Evolutionary conservation across 2,329 filamentous ascomycete species (phyloP).

Genomic region (Myriosclerotinia curreyana): DNA sequence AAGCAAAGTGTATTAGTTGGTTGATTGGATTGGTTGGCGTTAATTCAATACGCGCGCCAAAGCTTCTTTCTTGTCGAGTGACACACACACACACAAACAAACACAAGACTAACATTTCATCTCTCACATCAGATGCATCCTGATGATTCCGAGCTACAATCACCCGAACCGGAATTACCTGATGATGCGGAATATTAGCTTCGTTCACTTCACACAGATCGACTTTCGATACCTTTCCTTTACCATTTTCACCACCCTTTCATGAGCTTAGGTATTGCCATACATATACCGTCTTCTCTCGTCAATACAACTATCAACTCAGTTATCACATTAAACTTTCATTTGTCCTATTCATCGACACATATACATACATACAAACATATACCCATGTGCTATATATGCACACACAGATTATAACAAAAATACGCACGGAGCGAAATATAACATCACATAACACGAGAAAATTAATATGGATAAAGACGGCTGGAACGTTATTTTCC

Average conservation of each 20-base stretch:
- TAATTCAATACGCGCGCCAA: conserved; percentile 1
- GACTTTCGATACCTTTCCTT: background rate
- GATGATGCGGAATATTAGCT: conserved; percentile 9
- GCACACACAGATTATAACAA: too few relatives aligned
- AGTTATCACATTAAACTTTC: background rate
- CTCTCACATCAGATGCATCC: conserved; percentile 8
- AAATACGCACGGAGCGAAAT: too few relatives aligned
- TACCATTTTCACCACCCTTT: background rate
- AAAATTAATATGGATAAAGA: too few relatives aligned
- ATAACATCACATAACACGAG: too few relatives aligned
- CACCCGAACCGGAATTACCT: conserved; percentile 8
- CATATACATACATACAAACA: background rate
- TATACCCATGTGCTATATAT: too few relatives aligned
- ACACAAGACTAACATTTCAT: conserved; percentile 6
- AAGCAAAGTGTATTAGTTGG: background rate
- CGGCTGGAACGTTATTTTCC: too few relatives aligned
- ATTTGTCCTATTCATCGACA: background rate
- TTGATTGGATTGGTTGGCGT: conserved; percentile 2
- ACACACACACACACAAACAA: background rate
- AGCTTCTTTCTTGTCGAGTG: conserved; percentile 1
- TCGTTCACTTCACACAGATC: background rate
- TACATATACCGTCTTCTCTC: background rate
- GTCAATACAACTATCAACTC: background rate
- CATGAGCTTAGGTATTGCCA: background rate
- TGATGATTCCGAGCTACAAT: conserved; percentile 10